Percentiles rank a stretch among this genome's conserved stretches.
phyloP scores from a whole-genome alignment of 2,329 filamentous ascomycete genomes.

The Scopulariopsis brevicaulis region DNA sequence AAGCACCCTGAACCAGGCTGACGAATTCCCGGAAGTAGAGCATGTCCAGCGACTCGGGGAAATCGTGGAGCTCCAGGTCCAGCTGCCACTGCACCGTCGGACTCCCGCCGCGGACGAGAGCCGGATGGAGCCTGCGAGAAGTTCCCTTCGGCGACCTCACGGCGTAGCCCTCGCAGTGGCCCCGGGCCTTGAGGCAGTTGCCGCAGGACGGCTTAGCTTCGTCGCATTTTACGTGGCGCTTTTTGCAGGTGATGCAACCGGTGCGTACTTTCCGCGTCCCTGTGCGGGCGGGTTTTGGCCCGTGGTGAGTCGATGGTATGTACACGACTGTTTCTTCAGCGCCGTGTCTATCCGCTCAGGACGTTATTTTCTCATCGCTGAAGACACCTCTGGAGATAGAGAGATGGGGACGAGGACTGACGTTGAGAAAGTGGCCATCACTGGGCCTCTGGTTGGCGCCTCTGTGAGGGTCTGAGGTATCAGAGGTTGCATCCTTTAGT shows the following conservation, averaged over 20 bases:
- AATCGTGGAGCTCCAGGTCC: constrained; percentile 9
- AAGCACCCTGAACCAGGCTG: constrained; percentile 13
- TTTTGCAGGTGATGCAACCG: neutral
- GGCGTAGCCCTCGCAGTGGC: constrained; percentile 9
- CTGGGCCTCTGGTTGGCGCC: no score
- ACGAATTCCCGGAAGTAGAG: constrained; percentile 20
- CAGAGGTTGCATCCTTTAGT: no score
- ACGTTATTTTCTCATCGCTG: no score
- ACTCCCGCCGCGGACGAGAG: constrained; percentile 1
- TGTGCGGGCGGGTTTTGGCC: neutral
- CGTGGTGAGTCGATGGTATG: no score
- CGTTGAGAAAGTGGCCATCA: no score
- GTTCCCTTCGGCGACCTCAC: constrained; percentile 8
- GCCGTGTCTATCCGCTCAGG: no score
- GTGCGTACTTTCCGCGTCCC: neutral
- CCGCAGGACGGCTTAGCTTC: neutral
- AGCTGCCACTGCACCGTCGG: constrained; percentile 7
- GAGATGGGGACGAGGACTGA: no score
- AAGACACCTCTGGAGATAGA: no score
- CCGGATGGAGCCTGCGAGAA: constrained; percentile 13
- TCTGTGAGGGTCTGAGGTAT: no score
- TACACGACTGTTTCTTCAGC: no score
- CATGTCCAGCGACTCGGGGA: constrained; percentile 5
- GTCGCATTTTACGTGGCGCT: neutral
- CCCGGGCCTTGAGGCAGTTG: constrained; percentile 8